These are phyloP conservation scores for Sugiyamaella novakii DNA, from an alignment of 1,139 yeast species.

Conservation along the genomic window DNA sequence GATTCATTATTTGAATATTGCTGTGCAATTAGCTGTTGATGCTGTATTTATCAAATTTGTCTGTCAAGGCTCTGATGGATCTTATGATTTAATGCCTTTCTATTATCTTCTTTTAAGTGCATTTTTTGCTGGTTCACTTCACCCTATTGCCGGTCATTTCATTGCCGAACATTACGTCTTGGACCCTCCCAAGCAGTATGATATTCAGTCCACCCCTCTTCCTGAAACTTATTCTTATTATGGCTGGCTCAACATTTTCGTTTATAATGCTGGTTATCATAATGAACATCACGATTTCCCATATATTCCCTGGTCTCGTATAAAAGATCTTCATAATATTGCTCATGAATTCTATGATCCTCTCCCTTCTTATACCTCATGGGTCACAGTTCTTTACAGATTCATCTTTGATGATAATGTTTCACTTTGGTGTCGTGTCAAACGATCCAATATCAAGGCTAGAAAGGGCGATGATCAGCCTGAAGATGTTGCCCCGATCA, in stretches of 20 bases:
- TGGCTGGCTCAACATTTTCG: slow-evolving; percentile 71
- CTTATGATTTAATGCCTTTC: slow-evolving; percentile 67
- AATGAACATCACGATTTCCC: slow-evolving; percentile 97
- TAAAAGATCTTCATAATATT: slow-evolving; percentile 63
- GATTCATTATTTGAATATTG: slow-evolving; percentile 70
- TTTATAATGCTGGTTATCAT: slow-evolving; percentile 94
- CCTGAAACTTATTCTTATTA: slow-evolving; percentile 92
- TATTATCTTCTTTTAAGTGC: slow-evolving; percentile 73
- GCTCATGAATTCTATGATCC: slow-evolving; percentile 84
- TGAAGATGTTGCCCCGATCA: slow-evolving; percentile 1
- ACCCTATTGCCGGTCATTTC: slow-evolving; percentile 94
- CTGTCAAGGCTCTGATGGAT: slow-evolving; percentile 47
- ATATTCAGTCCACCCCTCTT: slow-evolving; percentile 38
- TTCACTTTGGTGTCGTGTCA: slow-evolving; percentile 77
- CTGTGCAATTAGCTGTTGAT: slow-evolving; percentile 63
- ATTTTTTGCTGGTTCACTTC: slow-evolving; percentile 86
- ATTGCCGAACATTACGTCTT: slow-evolving; percentile 91
- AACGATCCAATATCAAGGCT: slow-evolving; percentile 46
- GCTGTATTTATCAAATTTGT: slow-evolving; percentile 55
- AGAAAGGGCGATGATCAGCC: slow-evolving; percentile 19
- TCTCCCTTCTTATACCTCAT: slow-evolving; percentile 73
- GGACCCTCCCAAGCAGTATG: slow-evolving; percentile 52
- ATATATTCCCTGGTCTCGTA: slow-evolving; percentile 83
- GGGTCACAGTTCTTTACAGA: slow-evolving; percentile 76
- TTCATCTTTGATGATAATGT: slow-evolving; percentile 71